Evolutionary conservation across 768 basidiomycete species (phyloP).

Genomic region (Candolleomyces efflorescens): DNA sequence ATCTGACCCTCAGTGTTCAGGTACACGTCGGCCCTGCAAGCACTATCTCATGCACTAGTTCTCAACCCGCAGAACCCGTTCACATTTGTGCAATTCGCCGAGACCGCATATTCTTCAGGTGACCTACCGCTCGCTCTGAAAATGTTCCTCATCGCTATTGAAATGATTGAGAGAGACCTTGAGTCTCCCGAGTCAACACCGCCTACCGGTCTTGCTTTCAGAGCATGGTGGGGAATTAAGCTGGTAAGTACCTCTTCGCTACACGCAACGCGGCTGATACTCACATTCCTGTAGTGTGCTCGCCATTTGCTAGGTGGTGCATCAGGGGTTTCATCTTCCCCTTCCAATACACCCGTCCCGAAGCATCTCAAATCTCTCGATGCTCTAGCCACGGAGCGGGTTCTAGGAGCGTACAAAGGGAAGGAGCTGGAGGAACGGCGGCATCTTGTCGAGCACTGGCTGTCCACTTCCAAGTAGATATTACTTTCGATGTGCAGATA

Average conservation of each 20-base stretch:
- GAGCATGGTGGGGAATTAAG: slow-evolving; percentile 85
- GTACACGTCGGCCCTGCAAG: slow-evolving; percentile 67
- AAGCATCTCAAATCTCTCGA: slow-evolving; percentile 57
- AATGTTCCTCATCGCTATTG: slow-evolving; percentile 72
- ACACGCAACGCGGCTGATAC: background rate
- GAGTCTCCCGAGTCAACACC: slow-evolving; percentile 35
- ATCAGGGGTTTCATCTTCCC: slow-evolving; percentile 34
- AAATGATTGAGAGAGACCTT: slow-evolving; percentile 67
- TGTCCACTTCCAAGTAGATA: slow-evolving; percentile 21
- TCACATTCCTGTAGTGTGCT: slow-evolving; percentile 43
- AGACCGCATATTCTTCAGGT: slow-evolving; percentile 78
- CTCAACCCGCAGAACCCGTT: slow-evolving; percentile 86
- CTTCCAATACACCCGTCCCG: slow-evolving; percentile 56
- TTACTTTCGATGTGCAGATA: too few relatives aligned
- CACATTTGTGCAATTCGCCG: slow-evolving; percentile 78
- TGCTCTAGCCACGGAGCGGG: slow-evolving; percentile 67
- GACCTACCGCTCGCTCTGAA: slow-evolving; percentile 76
- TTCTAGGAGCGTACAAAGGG: slow-evolving; percentile 59
- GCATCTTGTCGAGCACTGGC: slow-evolving; percentile 43
- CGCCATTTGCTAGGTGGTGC: slow-evolving; percentile 46
- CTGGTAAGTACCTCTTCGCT: slow-evolving; percentile 47
- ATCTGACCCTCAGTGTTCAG: slow-evolving; percentile 31
- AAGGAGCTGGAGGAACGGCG: slow-evolving; percentile 37
- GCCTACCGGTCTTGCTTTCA: slow-evolving; percentile 52
- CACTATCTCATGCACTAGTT: slow-evolving; percentile 77